Percentiles rank a stretch among this genome's conserved stretches.
phyloP scores from a whole-genome alignment of 768 basidiomycete genomes.

The Agaricus subrufescens region DNA sequence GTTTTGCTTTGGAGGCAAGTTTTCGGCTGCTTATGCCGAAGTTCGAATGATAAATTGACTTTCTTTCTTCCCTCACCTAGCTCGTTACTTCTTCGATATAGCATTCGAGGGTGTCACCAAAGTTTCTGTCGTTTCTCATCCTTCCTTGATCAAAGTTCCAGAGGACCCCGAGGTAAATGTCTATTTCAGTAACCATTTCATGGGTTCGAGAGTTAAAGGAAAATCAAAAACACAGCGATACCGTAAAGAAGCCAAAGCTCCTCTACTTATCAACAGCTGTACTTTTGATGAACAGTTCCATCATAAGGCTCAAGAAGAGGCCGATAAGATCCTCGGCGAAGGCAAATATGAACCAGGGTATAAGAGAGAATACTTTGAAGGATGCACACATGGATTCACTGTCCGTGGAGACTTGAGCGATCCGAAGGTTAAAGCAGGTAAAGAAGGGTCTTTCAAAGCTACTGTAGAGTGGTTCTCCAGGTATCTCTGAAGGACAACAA shows the following conservation, averaged over 20 bases:
- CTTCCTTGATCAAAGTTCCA: conserved; percentile 53
- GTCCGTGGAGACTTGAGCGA: conserved; percentile 43
- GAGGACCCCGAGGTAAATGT: conserved; percentile 53
- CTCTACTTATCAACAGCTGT: conserved; percentile 69
- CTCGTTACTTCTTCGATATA: conserved; percentile 56
- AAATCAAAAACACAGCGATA: not conserved
- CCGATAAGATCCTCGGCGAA: conserved; percentile 46
- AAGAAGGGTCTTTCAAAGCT: conserved; percentile 59
- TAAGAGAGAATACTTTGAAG: conserved; percentile 41
- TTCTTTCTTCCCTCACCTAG: conserved; percentile 20
- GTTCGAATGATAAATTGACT: not conserved
- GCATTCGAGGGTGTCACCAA: conserved; percentile 50
- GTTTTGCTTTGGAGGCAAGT: conserved; percentile 65
- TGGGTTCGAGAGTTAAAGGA: not conserved
- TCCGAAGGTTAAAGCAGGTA: conserved; percentile 53
- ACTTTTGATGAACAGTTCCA: conserved; percentile 49
- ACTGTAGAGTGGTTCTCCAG: conserved; percentile 50
- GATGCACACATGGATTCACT: conserved; percentile 52
- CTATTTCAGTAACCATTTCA: not conserved
- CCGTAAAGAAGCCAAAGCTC: conserved; percentile 36
- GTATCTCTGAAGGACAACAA: conserved; percentile 17
- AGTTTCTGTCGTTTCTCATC: conserved; percentile 51
- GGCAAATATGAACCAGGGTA: conserved; percentile 46
- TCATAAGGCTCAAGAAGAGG: conserved; percentile 32
- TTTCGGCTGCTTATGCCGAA: not conserved